A percentile compares a stretch with the other conserved stretches of the same genome.
These are phyloP conservation scores for Suillus paluster DNA, from an alignment of 768 basidiomycete genomes.

Conservation along the genomic window DNA sequence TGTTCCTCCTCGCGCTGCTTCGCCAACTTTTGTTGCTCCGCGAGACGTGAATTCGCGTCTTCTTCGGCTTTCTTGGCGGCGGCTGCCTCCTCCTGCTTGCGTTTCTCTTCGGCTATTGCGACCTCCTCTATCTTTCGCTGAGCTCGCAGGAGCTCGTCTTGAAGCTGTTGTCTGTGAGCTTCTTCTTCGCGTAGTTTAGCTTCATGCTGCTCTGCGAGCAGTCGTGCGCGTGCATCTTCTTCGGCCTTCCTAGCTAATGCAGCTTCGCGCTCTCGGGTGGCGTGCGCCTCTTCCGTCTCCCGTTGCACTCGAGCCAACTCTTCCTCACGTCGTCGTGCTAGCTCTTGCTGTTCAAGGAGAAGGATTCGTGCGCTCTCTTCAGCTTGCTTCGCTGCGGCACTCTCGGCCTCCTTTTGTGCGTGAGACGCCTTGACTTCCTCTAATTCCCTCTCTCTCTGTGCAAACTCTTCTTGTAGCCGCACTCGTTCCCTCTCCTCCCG, in stretches of 20 bases:
- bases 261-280: conserved; percentile 29
- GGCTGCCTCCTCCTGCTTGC: conserved; percentile 27
- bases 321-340: conserved; percentile 28
- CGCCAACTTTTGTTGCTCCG: conserved; percentile 32
- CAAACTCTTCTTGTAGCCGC: conserved; percentile 34
- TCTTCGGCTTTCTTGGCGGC: conserved; percentile 20
- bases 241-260: conserved; percentile 23
- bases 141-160: conserved; percentile 31
- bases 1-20: conserved; percentile 28
- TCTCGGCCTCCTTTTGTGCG: conserved; percentile 30
- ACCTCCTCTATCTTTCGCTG: conserved; percentile 22
- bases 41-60: conserved; percentile 23
- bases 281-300: conserved; percentile 28
- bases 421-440: conserved; percentile 27
- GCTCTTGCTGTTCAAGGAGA: conserved; percentile 27
- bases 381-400: conserved; percentile 24
- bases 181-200: conserved; percentile 35
- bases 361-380: conserved; percentile 30
- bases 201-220: conserved; percentile 32
- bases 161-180: conserved; percentile 24
- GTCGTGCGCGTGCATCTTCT: conserved; percentile 26
- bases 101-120: conserved; percentile 20
- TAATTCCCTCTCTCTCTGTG: conserved; percentile 29
- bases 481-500: conserved; percentile 33
- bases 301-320: conserved; percentile 31